A percentile compares a stretch with the other conserved stretches of the same genome.
phyloP scores from a whole-genome alignment of 139 green algal genomes.

The Tetratostichococcus sp. region DNA sequence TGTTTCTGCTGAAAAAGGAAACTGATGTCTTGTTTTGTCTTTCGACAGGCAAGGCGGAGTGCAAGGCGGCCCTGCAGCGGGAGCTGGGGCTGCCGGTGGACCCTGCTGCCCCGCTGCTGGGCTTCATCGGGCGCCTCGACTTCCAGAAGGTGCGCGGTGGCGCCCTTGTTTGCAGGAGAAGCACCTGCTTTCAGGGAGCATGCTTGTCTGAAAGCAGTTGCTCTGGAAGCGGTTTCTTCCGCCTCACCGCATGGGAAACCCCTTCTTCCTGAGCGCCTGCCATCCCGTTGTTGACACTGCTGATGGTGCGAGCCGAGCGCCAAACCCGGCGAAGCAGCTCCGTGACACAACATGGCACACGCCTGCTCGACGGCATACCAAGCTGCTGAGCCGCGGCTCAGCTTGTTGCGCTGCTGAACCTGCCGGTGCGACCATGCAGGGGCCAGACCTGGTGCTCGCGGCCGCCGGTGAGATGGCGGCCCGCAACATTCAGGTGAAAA shows the following conservation, averaged over 20 bases:
- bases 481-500: background rate
- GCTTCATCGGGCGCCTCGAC: conserved; percentile 79
- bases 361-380: too few species aligned
- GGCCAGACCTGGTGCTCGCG: background rate
- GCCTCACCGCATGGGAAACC: too few species aligned
- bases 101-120: conserved; percentile 50
- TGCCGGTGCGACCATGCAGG: conserved; percentile 32
- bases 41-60: conserved; percentile 56
- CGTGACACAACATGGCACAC: too few species aligned
- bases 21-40: background rate
- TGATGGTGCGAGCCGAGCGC: too few species aligned
- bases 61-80: conserved; percentile 66
- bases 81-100: conserved; percentile 63
- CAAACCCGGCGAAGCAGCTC: too few species aligned
- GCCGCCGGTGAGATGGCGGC: background rate
- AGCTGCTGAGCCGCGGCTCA: too few species aligned
- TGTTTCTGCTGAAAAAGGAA: background rate
- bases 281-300: too few species aligned
- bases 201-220: too few species aligned
- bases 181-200: too few species aligned
- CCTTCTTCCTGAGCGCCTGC: too few species aligned
- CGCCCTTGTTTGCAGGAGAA: too few species aligned
- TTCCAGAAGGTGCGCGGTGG: conserved; percentile 76
- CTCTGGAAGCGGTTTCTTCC: too few species aligned
- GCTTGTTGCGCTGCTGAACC: conserved; percentile 25